Conservation (phyloP, 805 yeast species). For the Yueomyces sp. region DNA sequence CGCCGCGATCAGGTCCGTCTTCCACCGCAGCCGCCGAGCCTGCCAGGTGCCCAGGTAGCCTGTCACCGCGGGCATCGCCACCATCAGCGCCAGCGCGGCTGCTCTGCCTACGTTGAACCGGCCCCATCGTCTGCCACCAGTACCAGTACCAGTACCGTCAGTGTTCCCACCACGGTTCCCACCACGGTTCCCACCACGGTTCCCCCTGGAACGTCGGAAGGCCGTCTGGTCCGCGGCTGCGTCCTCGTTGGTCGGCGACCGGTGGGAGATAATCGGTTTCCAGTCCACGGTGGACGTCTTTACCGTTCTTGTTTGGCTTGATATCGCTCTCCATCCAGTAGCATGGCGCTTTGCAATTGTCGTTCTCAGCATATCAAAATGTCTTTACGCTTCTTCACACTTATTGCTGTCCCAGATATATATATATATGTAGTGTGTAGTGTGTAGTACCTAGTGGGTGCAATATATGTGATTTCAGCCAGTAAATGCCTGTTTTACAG, state of each 20-base stretch:
- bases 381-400: too few species aligned
- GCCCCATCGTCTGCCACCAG: conserved; percentile 14
- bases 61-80: conserved; percentile 76
- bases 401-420: too few species aligned
- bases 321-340: too few species aligned
- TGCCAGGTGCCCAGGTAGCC: conserved; percentile 93
- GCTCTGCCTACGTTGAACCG: conserved; percentile 16
- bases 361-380: too few species aligned
- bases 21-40: conserved; percentile 75
- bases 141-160: too few species aligned
- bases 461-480: too few species aligned
- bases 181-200: conserved; percentile 3
- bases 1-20: conserved; percentile 63
- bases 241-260: conserved; percentile 26
- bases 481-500: too few species aligned
- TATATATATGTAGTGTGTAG: too few species aligned
- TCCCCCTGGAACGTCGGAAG: not conserved
- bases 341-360: too few species aligned
- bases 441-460: too few species aligned
- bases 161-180: too few species aligned
- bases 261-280: conserved; percentile 54
- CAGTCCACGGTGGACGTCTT: conserved; percentile 71
- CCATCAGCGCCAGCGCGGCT: conserved; percentile 27
- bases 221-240: conserved; percentile 10
- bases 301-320: conserved; percentile 16